Conservation (phyloP, 1,139 yeast species). For the Williopsis jadinii region DNA sequence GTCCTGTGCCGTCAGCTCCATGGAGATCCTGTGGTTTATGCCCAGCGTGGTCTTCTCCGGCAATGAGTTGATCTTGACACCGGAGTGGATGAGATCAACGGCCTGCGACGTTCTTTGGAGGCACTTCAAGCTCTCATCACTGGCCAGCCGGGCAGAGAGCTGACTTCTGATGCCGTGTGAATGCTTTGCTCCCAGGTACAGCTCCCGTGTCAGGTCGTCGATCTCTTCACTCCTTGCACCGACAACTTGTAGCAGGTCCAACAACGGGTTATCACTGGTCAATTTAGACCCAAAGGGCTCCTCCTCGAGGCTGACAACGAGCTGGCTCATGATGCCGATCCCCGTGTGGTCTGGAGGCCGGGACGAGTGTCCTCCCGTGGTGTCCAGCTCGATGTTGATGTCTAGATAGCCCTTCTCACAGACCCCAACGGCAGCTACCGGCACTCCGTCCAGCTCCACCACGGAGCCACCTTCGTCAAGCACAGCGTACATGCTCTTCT, state of each 20-base stretch:
- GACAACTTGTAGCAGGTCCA: conserved; percentile 36
- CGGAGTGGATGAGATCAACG: conserved; percentile 51
- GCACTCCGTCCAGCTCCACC: conserved; percentile 19
- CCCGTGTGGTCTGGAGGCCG: conserved; percentile 66
- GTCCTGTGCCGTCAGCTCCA: conserved; percentile 19
- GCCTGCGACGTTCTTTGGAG: conserved; percentile 48
- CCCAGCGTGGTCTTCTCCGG: conserved; percentile 57
- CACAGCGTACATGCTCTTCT: conserved; percentile 50
- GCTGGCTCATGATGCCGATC: conserved; percentile 56
- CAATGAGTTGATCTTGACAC: conserved; percentile 56
- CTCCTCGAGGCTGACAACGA: conserved; percentile 42
- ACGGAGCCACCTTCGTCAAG: conserved; percentile 55
- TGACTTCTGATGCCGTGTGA: background rate
- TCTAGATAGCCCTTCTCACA: conserved; percentile 66
- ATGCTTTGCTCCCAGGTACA: conserved; percentile 31
- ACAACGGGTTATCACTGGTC: conserved; percentile 42
- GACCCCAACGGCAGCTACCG: conserved; percentile 47
- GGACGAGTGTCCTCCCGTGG: conserved; percentile 71
- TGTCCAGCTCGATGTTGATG: conserved; percentile 38
- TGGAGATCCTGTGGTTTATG: conserved; percentile 47
- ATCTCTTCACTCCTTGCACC: conserved; percentile 30
- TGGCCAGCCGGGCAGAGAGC: background rate
- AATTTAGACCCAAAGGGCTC: conserved; percentile 41
- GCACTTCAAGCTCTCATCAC: conserved; percentile 24
- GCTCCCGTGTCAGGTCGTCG: conserved; percentile 36